phyloP scores from a whole-genome alignment of 345 rosid genomes.

The Bruguiera sexangula region DNA sequence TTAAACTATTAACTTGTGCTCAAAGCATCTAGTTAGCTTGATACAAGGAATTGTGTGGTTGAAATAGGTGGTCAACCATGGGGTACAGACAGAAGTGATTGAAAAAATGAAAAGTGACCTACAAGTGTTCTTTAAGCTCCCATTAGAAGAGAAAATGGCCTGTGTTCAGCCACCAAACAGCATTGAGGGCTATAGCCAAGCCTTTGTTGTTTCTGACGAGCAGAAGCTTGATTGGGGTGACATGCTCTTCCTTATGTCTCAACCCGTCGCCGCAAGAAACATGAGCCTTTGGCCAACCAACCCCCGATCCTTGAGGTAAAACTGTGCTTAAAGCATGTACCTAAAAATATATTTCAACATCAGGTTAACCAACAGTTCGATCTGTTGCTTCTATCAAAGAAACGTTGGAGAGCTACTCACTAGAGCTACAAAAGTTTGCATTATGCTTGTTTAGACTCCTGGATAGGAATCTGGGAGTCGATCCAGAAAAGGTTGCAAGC shows the following conservation, averaged over 20 bases:
- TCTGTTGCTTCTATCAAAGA: constrained; percentile 11
- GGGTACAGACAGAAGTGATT: constrained; percentile 27
- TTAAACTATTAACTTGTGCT: not conserved
- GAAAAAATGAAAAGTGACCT: constrained; percentile 38
- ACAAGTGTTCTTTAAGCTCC: constrained; percentile 36
- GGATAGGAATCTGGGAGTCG: constrained; percentile 33
- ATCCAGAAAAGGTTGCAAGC: constrained; percentile 19
- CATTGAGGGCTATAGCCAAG: constrained; percentile 56
- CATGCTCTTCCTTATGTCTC: constrained; percentile 39
- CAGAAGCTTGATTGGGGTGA: constrained; percentile 59
- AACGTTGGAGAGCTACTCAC: constrained; percentile 31
- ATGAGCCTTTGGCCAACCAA: constrained; percentile 34
- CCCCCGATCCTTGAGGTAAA: constrained; percentile 40
- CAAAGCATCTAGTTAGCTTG: not conserved
- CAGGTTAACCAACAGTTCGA: not conserved
- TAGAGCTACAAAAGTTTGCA: constrained; percentile 19
- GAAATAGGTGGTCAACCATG: constrained; percentile 42
- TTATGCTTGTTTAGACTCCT: constrained; percentile 21
- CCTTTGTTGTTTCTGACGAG: constrained; percentile 43
- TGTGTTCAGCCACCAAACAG: constrained; percentile 34
- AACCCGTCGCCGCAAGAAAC: constrained; percentile 27
- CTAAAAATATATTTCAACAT: not conserved
- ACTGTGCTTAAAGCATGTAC: not conserved
- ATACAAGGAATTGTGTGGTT: not conserved
- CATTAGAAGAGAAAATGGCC: constrained; percentile 39